phyloP scores from a whole-genome alignment of 2,329 filamentous ascomycete genomes.

The Fusarium sp. region DNA sequence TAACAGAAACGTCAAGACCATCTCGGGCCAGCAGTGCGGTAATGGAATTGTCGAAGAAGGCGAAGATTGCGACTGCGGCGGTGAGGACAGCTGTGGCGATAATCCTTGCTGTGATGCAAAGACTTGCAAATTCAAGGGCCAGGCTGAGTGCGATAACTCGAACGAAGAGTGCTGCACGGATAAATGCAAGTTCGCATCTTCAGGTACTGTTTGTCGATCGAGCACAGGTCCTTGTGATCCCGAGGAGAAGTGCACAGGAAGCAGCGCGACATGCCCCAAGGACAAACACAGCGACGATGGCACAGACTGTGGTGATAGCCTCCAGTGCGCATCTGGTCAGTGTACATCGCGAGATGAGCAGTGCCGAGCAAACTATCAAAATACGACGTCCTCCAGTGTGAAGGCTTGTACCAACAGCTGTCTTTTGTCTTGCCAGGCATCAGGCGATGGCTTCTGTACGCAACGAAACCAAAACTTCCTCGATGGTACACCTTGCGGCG shows the following conservation, averaged over 20 bases:
- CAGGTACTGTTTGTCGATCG: constrained; percentile 80
- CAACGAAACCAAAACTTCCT: constrained; percentile 90
- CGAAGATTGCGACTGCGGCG: constrained; percentile 97
- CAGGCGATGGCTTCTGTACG: constrained; percentile 77
- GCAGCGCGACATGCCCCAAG: constrained; percentile 74
- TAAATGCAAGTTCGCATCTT: constrained; percentile 72
- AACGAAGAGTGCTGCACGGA: constrained; percentile 84
- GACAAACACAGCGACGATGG: constrained; percentile 78
- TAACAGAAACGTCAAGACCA: constrained; percentile 84
- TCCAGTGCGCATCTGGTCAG: constrained; percentile 89
- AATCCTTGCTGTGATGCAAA: constrained; percentile 86
- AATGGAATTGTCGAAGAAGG: constrained; percentile 96
- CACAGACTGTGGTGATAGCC: constrained; percentile 72
- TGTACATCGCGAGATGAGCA: constrained; percentile 93
- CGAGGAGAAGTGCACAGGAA: constrained; percentile 82
- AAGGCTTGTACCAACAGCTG: constrained; percentile 78
- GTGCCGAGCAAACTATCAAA: constrained; percentile 85
- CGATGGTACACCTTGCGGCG: constrained; percentile 86
- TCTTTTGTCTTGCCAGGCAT: constrained; percentile 78
- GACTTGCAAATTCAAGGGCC: constrained; percentile 84
- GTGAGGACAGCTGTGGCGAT: constrained; percentile 72
- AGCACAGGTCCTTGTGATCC: constrained; percentile 87
- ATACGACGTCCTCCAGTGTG: constrained; percentile 77
- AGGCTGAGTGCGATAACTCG: constrained; percentile 79
- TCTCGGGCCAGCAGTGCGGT: constrained; percentile 86